These are phyloP conservation scores for Aspergillus mulundensis DNA, from an alignment of 495 filamentous ascomycete genomes.

Conservation along the genomic window DNA sequence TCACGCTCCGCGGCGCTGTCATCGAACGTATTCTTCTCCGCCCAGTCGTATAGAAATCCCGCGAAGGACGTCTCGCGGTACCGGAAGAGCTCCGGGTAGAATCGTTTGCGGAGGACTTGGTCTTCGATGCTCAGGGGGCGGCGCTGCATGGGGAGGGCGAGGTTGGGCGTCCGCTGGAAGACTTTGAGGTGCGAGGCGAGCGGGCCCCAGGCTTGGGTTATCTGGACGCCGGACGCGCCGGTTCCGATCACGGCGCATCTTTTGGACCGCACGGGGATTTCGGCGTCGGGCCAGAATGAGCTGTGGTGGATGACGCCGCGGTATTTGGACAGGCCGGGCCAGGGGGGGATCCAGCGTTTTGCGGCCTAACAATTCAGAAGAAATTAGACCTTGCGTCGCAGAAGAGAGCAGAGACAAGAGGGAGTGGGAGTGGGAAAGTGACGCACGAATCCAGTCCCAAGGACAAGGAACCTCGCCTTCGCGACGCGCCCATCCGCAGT, in stretches of 20 bases:
- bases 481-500: slow-evolving; percentile 18
- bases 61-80: slow-evolving; percentile 42
- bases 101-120: slow-evolving; percentile 25
- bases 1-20: slow-evolving; percentile 45
- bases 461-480: slow-evolving; percentile 29
- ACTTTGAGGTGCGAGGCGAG: slow-evolving; percentile 37
- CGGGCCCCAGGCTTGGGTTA: slow-evolving; percentile 45
- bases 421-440: too few species aligned
- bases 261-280: slow-evolving; percentile 48
- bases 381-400: too few species aligned
- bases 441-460: slow-evolving; percentile 26
- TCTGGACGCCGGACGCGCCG: slow-evolving; percentile 56
- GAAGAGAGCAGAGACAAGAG: too few species aligned
- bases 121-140: slow-evolving; percentile 37
- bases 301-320: slow-evolving; percentile 52
- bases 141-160: slow-evolving; percentile 51
- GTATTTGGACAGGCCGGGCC: slow-evolving; percentile 51
- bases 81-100: slow-evolving; percentile 43
- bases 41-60: slow-evolving; percentile 44
- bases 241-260: slow-evolving; percentile 55
- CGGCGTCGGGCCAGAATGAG: slow-evolving; percentile 54
- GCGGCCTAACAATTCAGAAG: not conserved
- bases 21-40: slow-evolving; percentile 38
- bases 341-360: slow-evolving; percentile 27
- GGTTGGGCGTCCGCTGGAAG: slow-evolving; percentile 54